phyloP scores from a whole-genome alignment of 495 filamentous ascomycete genomes.

The Aspergillus sparsus region DNA sequence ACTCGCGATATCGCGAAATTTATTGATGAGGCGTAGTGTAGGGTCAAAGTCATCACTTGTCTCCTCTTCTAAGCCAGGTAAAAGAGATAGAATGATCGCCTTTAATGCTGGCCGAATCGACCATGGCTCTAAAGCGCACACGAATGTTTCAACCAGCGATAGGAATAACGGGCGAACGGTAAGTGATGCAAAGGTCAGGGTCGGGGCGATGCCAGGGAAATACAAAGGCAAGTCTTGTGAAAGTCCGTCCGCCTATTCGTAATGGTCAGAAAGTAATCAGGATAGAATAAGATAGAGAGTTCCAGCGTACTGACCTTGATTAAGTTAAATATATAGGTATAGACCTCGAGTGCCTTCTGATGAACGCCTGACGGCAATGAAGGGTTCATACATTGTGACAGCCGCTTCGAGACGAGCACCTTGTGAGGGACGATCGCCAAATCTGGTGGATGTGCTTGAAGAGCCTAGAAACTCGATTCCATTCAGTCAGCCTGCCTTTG shows the following conservation, averaged over 20 bases:
- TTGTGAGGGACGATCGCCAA: slow-evolving; percentile 78
- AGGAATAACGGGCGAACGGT: slow-evolving; percentile 83
- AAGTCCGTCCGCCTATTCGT: slow-evolving; percentile 61
- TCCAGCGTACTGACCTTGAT: slow-evolving; percentile 33
- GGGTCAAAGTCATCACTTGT: slow-evolving; percentile 96
- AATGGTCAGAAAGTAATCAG: slow-evolving; percentile 17
- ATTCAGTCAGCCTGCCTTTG: slow-evolving; percentile 21
- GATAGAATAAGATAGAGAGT: background rate
- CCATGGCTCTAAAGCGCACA: slow-evolving; percentile 67
- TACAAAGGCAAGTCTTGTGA: slow-evolving; percentile 82
- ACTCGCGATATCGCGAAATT: slow-evolving; percentile 68
- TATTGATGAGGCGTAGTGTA: slow-evolving; percentile 74
- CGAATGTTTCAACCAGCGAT: slow-evolving; percentile 76
- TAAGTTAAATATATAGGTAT: slow-evolving; percentile 74
- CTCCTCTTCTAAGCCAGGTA: slow-evolving; percentile 93
- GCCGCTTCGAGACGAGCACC: slow-evolving; percentile 77
- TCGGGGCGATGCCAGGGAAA: slow-evolving; percentile 83
- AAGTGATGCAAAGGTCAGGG: slow-evolving; percentile 89
- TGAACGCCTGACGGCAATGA: slow-evolving; percentile 95
- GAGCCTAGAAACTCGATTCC: slow-evolving; percentile 58
- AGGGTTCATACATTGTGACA: slow-evolving; percentile 94
- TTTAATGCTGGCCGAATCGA: slow-evolving; percentile 85
- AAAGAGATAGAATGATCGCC: slow-evolving; percentile 76
- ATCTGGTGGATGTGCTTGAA: slow-evolving; percentile 80
- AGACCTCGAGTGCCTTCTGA: slow-evolving; percentile 95